Evolutionary conservation across 2,329 filamentous ascomycete species (phyloP).

Genomic region (Hypocrella siamensis): DNA sequence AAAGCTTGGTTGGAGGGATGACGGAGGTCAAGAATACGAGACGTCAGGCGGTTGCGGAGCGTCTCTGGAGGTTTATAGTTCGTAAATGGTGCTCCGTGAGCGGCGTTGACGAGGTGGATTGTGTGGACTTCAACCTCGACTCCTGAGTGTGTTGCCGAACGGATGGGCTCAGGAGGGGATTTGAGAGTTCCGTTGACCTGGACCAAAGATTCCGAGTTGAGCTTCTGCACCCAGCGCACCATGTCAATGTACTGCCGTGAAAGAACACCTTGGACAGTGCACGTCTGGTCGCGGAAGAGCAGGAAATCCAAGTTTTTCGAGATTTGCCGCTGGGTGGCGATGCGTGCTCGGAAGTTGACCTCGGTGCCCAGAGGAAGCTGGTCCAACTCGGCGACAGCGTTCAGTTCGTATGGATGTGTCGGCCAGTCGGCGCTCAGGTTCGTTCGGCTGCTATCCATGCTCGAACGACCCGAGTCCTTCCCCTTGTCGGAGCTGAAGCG

Average conservation of each 20-base stretch:
- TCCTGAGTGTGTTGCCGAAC: conserved; percentile 59
- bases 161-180: conserved; percentile 56
- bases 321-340: conserved; percentile 56
- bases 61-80: conserved; percentile 50
- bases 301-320: conserved; percentile 74
- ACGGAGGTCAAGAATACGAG: conserved; percentile 70
- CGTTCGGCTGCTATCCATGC: conserved; percentile 20
- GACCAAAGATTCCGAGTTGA: conserved; percentile 65
- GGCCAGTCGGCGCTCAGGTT: conserved; percentile 22
- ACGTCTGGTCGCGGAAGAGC: conserved; percentile 69
- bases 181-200: conserved; percentile 61
- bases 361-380: conserved; percentile 20
- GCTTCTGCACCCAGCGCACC: conserved; percentile 74
- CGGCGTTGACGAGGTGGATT: conserved; percentile 34
- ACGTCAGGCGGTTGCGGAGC: conserved; percentile 53
- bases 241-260: conserved; percentile 44
- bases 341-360: conserved; percentile 25
- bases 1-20: conserved; percentile 78
- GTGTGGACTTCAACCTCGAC: conserved; percentile 56
- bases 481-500: conserved; percentile 12
- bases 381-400: conserved; percentile 21
- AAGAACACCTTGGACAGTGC: conserved; percentile 74
- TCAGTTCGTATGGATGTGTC: conserved; percentile 22
- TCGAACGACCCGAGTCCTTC: conserved; percentile 9
- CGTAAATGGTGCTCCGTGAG: conserved; percentile 32